Evolutionary conservation across 768 basidiomycete genomes (phyloP).

Genomic region (Asterophora lycoperdoides): DNA sequence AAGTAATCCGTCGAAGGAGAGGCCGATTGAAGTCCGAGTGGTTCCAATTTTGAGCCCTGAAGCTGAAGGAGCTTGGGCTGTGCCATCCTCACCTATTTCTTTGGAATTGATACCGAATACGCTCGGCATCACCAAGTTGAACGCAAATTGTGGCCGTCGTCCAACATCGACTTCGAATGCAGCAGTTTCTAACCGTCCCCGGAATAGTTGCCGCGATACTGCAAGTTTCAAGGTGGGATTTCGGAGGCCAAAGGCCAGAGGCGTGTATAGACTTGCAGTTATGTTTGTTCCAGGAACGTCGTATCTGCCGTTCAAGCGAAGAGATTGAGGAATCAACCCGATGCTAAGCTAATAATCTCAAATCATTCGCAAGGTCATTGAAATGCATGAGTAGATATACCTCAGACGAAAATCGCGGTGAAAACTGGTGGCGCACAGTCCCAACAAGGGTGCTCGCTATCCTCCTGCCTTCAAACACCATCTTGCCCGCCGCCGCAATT

Average conservation of each 20-base stretch:
- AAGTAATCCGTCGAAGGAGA: constrained; percentile 42
- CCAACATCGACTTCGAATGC: constrained; percentile 37
- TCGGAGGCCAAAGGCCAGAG: constrained; percentile 28
- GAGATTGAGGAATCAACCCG: constrained; percentile 34
- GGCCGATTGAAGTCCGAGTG: constrained; percentile 42
- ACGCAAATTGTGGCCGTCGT: constrained; percentile 32
- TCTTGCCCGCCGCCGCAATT: constrained; percentile 27
- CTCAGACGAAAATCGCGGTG: constrained; percentile 53
- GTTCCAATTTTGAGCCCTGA: constrained; percentile 47
- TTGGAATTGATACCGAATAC: constrained; percentile 29
- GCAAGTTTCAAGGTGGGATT: constrained; percentile 42
- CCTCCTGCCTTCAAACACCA: constrained; percentile 29
- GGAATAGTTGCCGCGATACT: constrained; percentile 49
- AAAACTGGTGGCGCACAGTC: constrained; percentile 73
- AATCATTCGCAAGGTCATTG: constrained; percentile 11
- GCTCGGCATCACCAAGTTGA: constrained; percentile 41
- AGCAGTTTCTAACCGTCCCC: constrained; percentile 42
- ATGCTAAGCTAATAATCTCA: constrained; percentile 14
- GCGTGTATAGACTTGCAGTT: constrained; percentile 32
- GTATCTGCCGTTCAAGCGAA: constrained; percentile 46
- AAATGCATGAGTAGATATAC: constrained; percentile 28
- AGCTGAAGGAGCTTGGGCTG: constrained; percentile 36
- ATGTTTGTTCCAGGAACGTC: constrained; percentile 44
- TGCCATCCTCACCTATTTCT: constrained; percentile 15
- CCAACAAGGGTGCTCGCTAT: constrained; percentile 50